Conservation (phyloP, 805 yeast genomes). For the Sugiyamaella marilandica region DNA sequence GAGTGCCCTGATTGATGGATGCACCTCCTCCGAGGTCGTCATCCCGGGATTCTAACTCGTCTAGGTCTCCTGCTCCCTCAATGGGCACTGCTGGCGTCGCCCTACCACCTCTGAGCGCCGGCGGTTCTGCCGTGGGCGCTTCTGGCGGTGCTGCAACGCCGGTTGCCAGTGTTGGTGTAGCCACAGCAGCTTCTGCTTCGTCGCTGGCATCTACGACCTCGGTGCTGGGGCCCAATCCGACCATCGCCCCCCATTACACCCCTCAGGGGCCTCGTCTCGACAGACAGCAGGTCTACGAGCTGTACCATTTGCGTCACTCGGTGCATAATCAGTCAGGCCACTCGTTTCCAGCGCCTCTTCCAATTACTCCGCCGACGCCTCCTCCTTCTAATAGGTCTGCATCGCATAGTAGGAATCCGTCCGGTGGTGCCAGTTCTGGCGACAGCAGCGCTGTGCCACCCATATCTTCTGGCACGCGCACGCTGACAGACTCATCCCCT, state of each 20-base stretch:
- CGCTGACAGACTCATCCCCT: background rate
- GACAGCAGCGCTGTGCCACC: background rate
- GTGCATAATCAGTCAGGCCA: background rate
- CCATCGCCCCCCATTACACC: too few relatives aligned
- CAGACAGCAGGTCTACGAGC: conserved; percentile 1
- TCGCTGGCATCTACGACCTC: background rate
- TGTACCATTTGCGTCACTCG: background rate
- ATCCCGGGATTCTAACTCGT: background rate
- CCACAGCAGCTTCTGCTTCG: background rate
- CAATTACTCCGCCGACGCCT: conserved; percentile 1
- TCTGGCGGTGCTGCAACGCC: background rate
- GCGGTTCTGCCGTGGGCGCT: background rate
- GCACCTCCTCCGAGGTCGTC: conserved; percentile 1
- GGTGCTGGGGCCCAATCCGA: background rate
- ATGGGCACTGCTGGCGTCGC: background rate
- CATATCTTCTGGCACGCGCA: background rate
- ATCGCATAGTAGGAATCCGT: background rate
- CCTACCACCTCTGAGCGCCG: background rate
- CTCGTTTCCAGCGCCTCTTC: background rate
- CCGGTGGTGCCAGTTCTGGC: background rate
- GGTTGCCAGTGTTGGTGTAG: background rate
- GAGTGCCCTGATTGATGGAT: background rate
- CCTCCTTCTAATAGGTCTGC: background rate
- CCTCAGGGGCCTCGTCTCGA: background rate
- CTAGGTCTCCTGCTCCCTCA: background rate